These are phyloP conservation scores for Penicillium glabrum DNA, from an alignment of 2,329 filamentous ascomycete species.

Conservation along the genomic window DNA sequence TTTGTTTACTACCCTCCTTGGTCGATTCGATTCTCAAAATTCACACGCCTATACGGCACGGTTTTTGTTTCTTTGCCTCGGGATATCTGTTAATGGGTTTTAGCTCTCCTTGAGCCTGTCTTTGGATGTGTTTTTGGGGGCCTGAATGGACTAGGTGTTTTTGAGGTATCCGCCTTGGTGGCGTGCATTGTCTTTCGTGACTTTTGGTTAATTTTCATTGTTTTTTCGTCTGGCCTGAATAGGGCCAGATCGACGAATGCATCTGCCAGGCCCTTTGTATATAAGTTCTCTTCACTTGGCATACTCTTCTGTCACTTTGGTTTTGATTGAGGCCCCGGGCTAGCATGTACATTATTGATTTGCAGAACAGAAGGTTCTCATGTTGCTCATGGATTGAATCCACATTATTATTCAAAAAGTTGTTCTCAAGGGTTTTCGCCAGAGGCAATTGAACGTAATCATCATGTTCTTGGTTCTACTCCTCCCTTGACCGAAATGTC, in stretches of 20 bases:
- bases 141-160: conserved; percentile 4
- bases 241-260: conserved; percentile 1
- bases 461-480: too few relatives aligned
- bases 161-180: neutral
- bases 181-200: neutral
- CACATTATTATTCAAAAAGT: neutral
- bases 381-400: conserved; percentile 4
- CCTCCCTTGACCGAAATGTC: too few relatives aligned
- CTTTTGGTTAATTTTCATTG: neutral
- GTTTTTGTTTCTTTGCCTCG: neutral
- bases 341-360: conserved; percentile 15
- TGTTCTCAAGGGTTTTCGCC: neutral
- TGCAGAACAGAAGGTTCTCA: neutral
- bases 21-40: neutral
- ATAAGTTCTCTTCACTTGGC: conserved; percentile 3
- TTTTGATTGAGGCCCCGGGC: conserved; percentile 1
- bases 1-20: neutral
- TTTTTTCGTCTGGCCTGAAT: neutral
- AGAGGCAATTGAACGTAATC: too few relatives aligned
- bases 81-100: neutral
- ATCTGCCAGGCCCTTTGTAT: conserved; percentile 9
- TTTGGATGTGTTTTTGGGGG: neutral
- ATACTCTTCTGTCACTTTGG: neutral
- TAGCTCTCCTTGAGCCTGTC: neutral
- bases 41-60: neutral